phyloP scores from a whole-genome alignment of 345 rosid genomes.

The Sisymbrium irio region DNA sequence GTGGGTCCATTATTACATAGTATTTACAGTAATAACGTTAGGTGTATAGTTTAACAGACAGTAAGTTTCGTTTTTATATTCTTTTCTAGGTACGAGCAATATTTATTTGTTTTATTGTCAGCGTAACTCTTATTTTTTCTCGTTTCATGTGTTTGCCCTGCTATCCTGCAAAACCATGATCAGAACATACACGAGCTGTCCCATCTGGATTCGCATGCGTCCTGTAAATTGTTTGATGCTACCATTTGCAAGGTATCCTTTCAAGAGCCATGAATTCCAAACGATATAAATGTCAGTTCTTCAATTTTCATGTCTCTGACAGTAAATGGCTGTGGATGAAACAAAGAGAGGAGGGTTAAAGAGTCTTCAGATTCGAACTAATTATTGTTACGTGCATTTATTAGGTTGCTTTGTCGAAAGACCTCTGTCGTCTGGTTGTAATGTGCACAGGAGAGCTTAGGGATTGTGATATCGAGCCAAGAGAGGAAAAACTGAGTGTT shows the following conservation, averaged over 20 bases:
- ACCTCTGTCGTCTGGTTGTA: constrained; percentile 75
- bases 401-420: constrained; percentile 88
- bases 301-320: not conserved
- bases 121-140: constrained; percentile 1
- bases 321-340: not conserved
- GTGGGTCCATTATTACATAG: not conserved
- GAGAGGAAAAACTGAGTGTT: constrained; percentile 32
- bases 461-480: constrained; percentile 41
- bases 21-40: not conserved
- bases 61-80: not conserved
- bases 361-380: constrained; percentile 6
- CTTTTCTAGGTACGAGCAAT: not conserved
- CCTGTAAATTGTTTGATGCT: constrained; percentile 51
- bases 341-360: constrained; percentile 1
- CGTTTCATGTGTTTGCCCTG: constrained; percentile 14
- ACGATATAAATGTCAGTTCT: not conserved
- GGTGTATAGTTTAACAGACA: not conserved
- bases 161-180: constrained; percentile 27
- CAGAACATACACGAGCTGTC: constrained; percentile 76
- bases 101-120: not conserved
- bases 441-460: constrained; percentile 77
- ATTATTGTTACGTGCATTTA: constrained; percentile 11
- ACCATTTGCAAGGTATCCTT: constrained; percentile 58
- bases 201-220: constrained; percentile 37
- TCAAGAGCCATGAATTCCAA: constrained; percentile 8